Evolutionary conservation across 148 eudicot species (phyloP).

Genomic region (Diospyros lotus): DNA sequence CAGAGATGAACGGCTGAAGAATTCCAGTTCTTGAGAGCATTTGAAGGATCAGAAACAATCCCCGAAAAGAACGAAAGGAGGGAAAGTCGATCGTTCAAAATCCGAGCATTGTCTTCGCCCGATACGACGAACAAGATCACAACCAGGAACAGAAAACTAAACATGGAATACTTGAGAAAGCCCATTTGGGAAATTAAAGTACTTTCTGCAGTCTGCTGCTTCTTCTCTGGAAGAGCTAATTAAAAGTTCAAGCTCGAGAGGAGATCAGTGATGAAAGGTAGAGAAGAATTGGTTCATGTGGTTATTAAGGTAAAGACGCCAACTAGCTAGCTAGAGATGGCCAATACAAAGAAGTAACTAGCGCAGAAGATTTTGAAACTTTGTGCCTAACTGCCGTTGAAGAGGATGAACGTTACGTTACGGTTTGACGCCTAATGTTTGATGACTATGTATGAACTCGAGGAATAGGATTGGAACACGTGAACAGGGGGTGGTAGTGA

Average conservation of each 20-base stretch:
- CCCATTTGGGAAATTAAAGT: constrained; percentile 24
- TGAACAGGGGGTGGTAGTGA: not conserved
- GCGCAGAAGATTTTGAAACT: constrained; percentile 5
- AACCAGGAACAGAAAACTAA: constrained; percentile 28
- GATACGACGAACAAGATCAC: constrained; percentile 26
- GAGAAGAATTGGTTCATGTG: constrained; percentile 10
- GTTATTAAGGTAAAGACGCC: constrained; percentile 3
- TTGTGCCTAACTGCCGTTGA: constrained; percentile 79
- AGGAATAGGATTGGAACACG: not conserved
- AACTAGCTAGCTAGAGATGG: constrained; percentile 3
- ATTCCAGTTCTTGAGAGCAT: constrained; percentile 50
- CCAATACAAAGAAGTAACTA: constrained; percentile 8
- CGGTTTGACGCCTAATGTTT: constrained; percentile 60
- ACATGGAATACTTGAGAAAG: constrained; percentile 29
- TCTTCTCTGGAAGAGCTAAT: constrained; percentile 6
- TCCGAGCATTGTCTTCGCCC: constrained; percentile 25
- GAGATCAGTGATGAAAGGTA: constrained; percentile 5
- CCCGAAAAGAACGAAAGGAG: constrained; percentile 54
- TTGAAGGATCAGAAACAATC: constrained; percentile 41
- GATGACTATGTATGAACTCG: constrained; percentile 27
- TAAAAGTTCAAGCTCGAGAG: not conserved
- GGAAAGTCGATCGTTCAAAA: constrained; percentile 41
- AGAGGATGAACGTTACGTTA: constrained; percentile 32
- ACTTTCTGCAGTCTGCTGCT: too few species aligned
- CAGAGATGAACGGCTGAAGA: constrained; percentile 46